These are phyloP conservation scores for Xylaria flabelliformis DNA, from an alignment of 495 filamentous ascomycete genomes.

Conservation along the genomic window DNA sequence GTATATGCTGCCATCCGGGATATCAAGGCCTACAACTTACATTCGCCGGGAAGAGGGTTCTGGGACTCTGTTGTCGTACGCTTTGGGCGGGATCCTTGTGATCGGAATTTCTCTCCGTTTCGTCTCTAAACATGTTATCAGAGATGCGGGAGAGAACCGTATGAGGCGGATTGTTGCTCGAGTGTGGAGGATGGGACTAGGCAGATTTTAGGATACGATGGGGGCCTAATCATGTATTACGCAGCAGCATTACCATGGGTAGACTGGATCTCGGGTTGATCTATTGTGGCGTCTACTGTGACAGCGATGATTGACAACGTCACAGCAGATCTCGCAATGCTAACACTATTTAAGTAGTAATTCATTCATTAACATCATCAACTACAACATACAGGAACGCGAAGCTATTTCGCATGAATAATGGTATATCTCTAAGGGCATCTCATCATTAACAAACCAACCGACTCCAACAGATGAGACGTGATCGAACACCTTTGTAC, in stretches of 20 bases:
- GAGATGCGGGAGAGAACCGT: neutral
- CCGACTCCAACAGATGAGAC: constrained; percentile 31
- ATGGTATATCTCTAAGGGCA: constrained; percentile 13
- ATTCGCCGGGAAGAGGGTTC: neutral
- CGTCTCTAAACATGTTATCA: neutral
- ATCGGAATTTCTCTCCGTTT: neutral
- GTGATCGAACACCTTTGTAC: constrained; percentile 27
- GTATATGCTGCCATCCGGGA: neutral
- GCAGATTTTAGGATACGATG: neutral
- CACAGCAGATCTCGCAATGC: neutral
- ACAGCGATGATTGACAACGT: neutral
- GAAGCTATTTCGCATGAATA: constrained; percentile 3
- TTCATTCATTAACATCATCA: neutral
- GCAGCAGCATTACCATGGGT: neutral
- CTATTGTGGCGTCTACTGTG: neutral
- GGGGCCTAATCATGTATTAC: neutral
- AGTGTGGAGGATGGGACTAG: neutral
- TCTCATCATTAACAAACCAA: constrained; percentile 21
- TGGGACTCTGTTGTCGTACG: neutral
- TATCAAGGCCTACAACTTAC: neutral
- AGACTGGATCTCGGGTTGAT: neutral
- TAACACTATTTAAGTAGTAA: neutral
- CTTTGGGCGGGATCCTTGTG: constrained; percentile 5
- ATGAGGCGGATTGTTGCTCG: neutral
- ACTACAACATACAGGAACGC: neutral